Percentiles rank a stretch among this genome's conserved stretches.
Evolutionary conservation across 805 yeast genomes (phyloP).

Genomic region (Suhomyces canberraensis): DNA sequence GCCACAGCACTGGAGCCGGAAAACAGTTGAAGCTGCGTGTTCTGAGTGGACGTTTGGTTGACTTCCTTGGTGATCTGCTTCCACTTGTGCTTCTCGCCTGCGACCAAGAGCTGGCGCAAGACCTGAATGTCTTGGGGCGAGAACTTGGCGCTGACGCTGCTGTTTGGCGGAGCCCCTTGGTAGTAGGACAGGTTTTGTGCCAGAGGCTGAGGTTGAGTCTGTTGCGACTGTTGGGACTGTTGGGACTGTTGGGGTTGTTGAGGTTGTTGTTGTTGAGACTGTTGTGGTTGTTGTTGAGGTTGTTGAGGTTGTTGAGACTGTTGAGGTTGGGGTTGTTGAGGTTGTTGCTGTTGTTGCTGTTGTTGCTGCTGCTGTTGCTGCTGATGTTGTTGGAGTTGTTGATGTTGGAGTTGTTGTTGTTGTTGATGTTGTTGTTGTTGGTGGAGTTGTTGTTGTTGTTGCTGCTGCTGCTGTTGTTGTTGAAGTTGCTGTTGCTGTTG

Average conservation of each 20-base stretch:
- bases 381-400: background rate
- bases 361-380: slow-evolving; percentile 1
- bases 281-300: background rate
- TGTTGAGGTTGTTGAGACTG: background rate
- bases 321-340: background rate
- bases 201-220: background rate
- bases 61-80: slow-evolving; percentile 46
- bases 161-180: slow-evolving; percentile 1
- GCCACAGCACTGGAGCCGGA: slow-evolving; percentile 1
- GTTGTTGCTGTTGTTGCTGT: slow-evolving; percentile 7
- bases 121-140: slow-evolving; percentile 44
- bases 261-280: background rate
- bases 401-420: slow-evolving; percentile 6
- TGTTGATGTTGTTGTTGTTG: slow-evolving; percentile 7
- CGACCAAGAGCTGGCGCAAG: slow-evolving; percentile 44
- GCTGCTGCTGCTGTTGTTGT: slow-evolving; percentile 6
- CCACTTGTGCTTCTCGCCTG: slow-evolving; percentile 60
- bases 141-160: slow-evolving; percentile 23
- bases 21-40: slow-evolving; percentile 3
- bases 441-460: slow-evolving; percentile 4
- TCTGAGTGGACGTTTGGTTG: slow-evolving; percentile 11
- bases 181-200: slow-evolving; percentile 1
- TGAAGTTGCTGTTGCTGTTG: slow-evolving; percentile 4
- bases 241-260: background rate
- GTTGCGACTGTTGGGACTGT: background rate